phyloP scores from a whole-genome alignment of 805 yeast species.

The Ogataea naganishii region DNA sequence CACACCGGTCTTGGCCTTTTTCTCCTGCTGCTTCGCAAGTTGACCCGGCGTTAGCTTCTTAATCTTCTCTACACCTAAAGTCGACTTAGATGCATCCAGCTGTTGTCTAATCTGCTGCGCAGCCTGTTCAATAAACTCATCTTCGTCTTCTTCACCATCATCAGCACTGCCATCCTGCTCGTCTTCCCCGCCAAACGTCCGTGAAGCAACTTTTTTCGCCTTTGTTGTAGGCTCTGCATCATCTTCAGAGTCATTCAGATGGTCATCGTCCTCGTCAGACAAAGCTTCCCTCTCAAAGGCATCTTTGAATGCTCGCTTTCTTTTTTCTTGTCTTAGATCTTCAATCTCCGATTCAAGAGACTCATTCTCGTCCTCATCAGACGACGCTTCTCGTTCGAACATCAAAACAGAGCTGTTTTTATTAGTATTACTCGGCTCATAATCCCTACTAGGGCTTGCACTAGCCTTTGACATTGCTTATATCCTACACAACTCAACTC shows the following conservation, averaged over 20 bases:
- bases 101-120: conserved; percentile 3
- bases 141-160: conserved; percentile 12
- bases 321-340: not conserved
- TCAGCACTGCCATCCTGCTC: conserved; percentile 10
- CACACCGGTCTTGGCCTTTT: conserved; percentile 72
- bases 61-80: conserved; percentile 30
- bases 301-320: conserved; percentile 8
- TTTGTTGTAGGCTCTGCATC: conserved; percentile 4
- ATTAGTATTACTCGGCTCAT: too few relatives aligned
- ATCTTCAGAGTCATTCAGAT: conserved; percentile 3
- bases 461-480: not conserved
- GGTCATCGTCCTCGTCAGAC: conserved; percentile 8
- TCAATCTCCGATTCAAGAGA: conserved; percentile 4
- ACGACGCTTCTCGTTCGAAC: not conserved
- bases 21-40: conserved; percentile 43
- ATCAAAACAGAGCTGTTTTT: too few relatives aligned
- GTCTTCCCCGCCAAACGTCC: conserved; percentile 9
- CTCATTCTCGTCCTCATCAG: conserved; percentile 6
- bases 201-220: conserved; percentile 6
- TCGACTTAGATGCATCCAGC: conserved; percentile 13
- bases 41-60: conserved; percentile 50
- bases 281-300: conserved; percentile 7
- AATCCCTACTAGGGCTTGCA: not conserved
- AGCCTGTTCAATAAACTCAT: conserved; percentile 10
- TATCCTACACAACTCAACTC: not conserved